A percentile compares a stretch with the other conserved stretches of the same genome.
These are phyloP conservation scores for Heterobasidion irregulare DNA, from an alignment of 1,284 basidiomycete species.

Conservation along the genomic window DNA sequence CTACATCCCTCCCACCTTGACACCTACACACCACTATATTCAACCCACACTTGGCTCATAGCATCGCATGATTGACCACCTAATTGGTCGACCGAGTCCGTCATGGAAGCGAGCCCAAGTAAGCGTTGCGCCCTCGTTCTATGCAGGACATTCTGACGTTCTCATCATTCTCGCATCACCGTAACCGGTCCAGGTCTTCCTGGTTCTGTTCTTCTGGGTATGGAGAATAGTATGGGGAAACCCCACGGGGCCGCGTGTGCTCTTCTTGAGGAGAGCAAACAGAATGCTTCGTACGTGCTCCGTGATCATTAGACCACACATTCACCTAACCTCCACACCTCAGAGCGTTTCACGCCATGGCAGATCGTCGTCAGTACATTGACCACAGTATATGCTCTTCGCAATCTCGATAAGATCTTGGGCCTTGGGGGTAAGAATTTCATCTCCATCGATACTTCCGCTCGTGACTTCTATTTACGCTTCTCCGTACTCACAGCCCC, in stretches of 20 bases:
- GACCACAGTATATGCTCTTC: conserved; percentile 77
- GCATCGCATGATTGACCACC: conserved; percentile 27
- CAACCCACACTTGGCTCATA: conserved; percentile 5
- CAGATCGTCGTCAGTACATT: conserved; percentile 85
- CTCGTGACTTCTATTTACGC: neutral
- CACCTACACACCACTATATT: neutral
- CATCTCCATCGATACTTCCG: neutral
- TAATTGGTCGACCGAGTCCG: conserved; percentile 27
- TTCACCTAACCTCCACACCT: neutral
- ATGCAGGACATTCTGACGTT: neutral
- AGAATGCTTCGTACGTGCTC: conserved; percentile 45
- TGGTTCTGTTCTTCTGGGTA: conserved; percentile 87
- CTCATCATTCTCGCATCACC: neutral
- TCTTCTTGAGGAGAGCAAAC: conserved; percentile 57
- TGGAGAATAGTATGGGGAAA: conserved; percentile 72
- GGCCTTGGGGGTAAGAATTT: conserved; percentile 67
- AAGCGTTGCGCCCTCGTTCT: neutral
- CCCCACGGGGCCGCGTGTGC: conserved; percentile 53
- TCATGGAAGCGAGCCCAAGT: conserved; percentile 31
- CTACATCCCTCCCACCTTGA: neutral
- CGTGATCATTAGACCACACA: neutral
- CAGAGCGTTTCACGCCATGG: conserved; percentile 89
- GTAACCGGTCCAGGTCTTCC: conserved; percentile 50
- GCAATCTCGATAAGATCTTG: conserved; percentile 83
- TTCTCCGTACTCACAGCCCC: conserved; percentile 51